phyloP scores from a whole-genome alignment of 371 early-diverging fungal species.

The Mortierella sp. region DNA sequence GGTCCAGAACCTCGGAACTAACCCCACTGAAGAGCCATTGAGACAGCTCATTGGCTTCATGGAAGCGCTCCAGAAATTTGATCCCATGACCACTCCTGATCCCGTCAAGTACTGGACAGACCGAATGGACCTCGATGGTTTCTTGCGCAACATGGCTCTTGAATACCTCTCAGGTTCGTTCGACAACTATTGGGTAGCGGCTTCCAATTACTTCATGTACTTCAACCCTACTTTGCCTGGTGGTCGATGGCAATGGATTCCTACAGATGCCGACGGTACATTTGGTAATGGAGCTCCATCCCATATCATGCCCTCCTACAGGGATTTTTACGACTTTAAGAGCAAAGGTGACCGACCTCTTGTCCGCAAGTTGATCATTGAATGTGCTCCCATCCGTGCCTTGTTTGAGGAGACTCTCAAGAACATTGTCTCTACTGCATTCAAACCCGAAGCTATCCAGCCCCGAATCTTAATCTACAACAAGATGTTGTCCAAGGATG shows the following conservation, averaged over 20 bases:
- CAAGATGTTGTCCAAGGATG: conserved; percentile 56
- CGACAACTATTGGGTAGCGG: not conserved
- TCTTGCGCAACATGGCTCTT: conserved; percentile 45
- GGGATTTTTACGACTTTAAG: not conserved
- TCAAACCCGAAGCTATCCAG: conserved; percentile 55
- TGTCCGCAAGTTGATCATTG: not conserved
- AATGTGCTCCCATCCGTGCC: not conserved
- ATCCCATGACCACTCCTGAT: conserved; percentile 1
- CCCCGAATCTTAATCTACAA: conserved; percentile 54
- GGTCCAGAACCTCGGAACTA: conserved; percentile 19
- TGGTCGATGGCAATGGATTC: conserved; percentile 1
- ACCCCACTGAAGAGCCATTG: conserved; percentile 25
- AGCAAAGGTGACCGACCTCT: not conserved
- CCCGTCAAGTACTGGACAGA: conserved; percentile 7
- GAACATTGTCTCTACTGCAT: conserved; percentile 58
- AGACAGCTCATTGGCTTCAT: conserved; percentile 31
- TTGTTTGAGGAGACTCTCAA: conserved; percentile 57
- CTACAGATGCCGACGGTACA: not conserved
- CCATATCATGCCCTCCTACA: not conserved
- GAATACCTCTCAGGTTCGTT: conserved; percentile 54
- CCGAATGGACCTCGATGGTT: conserved; percentile 7
- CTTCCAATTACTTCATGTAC: not conserved
- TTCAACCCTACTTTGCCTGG: not conserved
- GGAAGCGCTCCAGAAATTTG: conserved; percentile 2
- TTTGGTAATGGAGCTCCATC: not conserved